These are phyloP conservation scores for Podospora anserina DNA, from an alignment of 495 filamentous ascomycete species.

Conservation along the genomic window DNA sequence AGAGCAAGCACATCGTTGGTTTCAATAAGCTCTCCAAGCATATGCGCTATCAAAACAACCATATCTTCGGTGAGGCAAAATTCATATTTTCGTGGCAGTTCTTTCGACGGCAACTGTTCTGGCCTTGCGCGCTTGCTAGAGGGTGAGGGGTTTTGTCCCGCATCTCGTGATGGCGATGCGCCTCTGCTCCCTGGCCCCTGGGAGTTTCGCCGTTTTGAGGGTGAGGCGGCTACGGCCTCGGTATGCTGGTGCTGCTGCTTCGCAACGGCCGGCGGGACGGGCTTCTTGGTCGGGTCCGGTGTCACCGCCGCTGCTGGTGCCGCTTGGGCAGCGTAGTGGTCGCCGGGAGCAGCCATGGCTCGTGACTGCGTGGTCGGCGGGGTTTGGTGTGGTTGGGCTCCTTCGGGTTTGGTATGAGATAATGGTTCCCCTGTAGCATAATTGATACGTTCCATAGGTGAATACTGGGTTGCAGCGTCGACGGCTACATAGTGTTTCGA, in stretches of 20 bases:
- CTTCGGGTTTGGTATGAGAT: conserved; percentile 25
- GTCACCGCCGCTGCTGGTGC: conserved; percentile 13
- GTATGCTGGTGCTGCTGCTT: conserved; percentile 18
- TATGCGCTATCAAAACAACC: conserved; percentile 85
- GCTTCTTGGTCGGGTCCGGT: conserved; percentile 14
- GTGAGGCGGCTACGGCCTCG: conserved; percentile 35
- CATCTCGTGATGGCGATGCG: conserved; percentile 10
- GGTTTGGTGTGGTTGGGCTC: conserved; percentile 19
- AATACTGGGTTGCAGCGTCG: conserved; percentile 57
- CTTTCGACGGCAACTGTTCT: conserved; percentile 51
- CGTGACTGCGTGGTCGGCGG: conserved; percentile 23
- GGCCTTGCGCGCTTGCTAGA: conserved; percentile 50
- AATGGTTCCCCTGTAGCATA: conserved; percentile 36
- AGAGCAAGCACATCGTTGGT: conserved; percentile 89
- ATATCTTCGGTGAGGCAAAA: conserved; percentile 75
- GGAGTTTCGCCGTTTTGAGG: conserved; percentile 45
- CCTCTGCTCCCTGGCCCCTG: conserved; percentile 50
- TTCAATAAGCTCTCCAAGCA: conserved; percentile 90
- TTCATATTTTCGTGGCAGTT: conserved; percentile 75
- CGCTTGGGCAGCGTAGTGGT: conserved; percentile 20
- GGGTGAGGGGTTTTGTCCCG: conserved; percentile 38
- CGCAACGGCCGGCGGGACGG: conserved; percentile 9
- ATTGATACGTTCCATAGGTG: conserved; percentile 49
- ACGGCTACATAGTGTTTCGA: conserved; percentile 48
- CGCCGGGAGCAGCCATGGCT: conserved; percentile 27